Evolutionary conservation across 2,329 filamentous ascomycete species (phyloP), one percentile per base, ranked within the genome.

Genomic region (Sarocladium kiliense): DNA sequence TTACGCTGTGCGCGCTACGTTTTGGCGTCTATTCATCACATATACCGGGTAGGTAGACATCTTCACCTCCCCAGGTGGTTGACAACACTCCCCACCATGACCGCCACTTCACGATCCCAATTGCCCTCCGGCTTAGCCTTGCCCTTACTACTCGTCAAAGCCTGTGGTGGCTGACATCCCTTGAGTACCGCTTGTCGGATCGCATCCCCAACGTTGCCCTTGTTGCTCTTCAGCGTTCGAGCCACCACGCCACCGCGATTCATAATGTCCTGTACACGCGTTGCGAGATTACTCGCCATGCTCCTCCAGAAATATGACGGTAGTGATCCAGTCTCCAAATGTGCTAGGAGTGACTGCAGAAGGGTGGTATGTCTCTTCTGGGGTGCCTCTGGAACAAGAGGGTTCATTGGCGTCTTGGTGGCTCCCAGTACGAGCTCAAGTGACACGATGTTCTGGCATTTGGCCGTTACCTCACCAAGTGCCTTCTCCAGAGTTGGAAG

Each of bases 281-380:
- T 76, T 3, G 87, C 83, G 57, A 97, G 77, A 55, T 84, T 86
- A 1, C 88, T 84, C 0, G 94, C 94, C 64, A 97, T 81, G 9
- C 88, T 89, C 54, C 94, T 82, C 91, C 94, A 99, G 73, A 96
- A 99, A 68, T 93, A 96, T 0, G 89, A 93, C 1, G 91, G 85
- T 16, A 99, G 75, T 2, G 89, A 94, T 0, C 89, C 84, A 0
- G 91, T 96, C 70, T 97, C 94, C 7, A 99, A 81, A n/a, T 86
- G 78, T 11, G 81, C 75, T 9, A 96, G 80, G 0, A 96, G 74
- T 0, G 86, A 86, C 56, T 87, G 81, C 0, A 97, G 77, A 41
- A 97, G 79, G 5, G 50, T 53, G 11, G 50, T 16, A 11, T 39
- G n/a, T 11, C 30, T n/a, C 3, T 18, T 18, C 19, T 53, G 32